Evolutionary conservation across 371 early-diverging fungal genomes (phyloP).

Genomic region (Blakeslea trispora): DNA sequence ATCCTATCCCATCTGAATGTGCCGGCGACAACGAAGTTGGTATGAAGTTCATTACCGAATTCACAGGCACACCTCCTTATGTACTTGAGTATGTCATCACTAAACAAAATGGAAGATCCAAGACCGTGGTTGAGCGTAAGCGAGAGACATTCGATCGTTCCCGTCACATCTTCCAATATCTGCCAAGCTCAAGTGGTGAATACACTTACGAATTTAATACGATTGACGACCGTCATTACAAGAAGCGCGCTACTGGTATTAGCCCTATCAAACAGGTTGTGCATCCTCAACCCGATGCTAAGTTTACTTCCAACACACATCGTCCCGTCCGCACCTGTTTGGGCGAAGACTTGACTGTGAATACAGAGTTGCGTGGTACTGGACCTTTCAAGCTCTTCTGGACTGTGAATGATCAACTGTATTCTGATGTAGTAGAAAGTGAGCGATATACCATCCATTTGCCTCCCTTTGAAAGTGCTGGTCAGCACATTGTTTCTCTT

Average conservation of each 20-base stretch:
- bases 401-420: conserved; percentile 35
- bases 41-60: conserved; percentile 47
- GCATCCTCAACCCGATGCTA: conserved; percentile 55
- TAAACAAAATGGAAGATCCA: conserved; percentile 30
- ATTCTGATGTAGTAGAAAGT: conserved; percentile 30
- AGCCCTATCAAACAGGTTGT: conserved; percentile 41
- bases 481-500: conserved; percentile 45
- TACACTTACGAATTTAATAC: conserved; percentile 47
- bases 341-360: conserved; percentile 38
- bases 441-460: conserved; percentile 33
- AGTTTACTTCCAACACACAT: conserved; percentile 25
- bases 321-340: conserved; percentile 40
- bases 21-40: conserved; percentile 47
- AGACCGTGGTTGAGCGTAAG: conserved; percentile 30
- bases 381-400: conserved; percentile 42
- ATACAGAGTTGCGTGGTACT: conserved; percentile 44
- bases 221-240: conserved; percentile 46
- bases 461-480: conserved; percentile 41
- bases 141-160: conserved; percentile 39
- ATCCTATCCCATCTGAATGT: conserved; percentile 52
- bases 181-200: conserved; percentile 45
- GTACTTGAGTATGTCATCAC: conserved; percentile 38
- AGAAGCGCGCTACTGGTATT: conserved; percentile 31
- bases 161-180: conserved; percentile 44
- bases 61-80: conserved; percentile 47